Conservation (phyloP, 108 stramenopile genomes). For the Bacterosira constricta region DNA sequence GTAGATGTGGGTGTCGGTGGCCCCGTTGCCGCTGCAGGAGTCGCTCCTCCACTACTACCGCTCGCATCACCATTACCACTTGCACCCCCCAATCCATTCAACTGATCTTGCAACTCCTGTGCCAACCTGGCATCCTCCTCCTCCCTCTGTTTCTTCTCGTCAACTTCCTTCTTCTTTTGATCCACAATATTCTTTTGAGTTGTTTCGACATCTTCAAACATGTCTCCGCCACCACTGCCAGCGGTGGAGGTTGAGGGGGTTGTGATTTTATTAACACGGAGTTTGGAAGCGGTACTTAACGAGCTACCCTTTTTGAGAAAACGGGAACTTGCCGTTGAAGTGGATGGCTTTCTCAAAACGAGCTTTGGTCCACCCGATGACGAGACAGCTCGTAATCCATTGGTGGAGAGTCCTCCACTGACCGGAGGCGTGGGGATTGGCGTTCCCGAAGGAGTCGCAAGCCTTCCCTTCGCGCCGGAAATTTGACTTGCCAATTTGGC, state of each 20-base stretch:
- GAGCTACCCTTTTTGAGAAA: slow-evolving; percentile 64
- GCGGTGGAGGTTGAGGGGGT: slow-evolving; percentile 1
- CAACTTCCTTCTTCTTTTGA: slow-evolving; percentile 46
- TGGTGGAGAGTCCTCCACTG: slow-evolving; percentile 45
- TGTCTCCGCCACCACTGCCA: slow-evolving; percentile 34
- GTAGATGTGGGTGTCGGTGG: slow-evolving; percentile 36
- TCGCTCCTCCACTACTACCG: background rate
- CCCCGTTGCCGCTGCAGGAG: slow-evolving; percentile 2
- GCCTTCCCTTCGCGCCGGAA: slow-evolving; percentile 62
- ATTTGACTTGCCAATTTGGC: slow-evolving; percentile 73
- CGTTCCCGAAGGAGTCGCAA: slow-evolving; percentile 60
- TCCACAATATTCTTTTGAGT: slow-evolving; percentile 55
- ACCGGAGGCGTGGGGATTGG: slow-evolving; percentile 65
- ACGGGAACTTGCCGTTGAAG: slow-evolving; percentile 43
- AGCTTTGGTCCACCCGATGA: slow-evolving; percentile 32
- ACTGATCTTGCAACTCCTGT: slow-evolving; percentile 40
- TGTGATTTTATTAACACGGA: slow-evolving; percentile 76
- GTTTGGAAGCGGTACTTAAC: slow-evolving; percentile 42
- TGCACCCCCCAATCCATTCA: slow-evolving; percentile 29
- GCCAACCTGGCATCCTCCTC: slow-evolving; percentile 55
- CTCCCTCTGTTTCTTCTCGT: slow-evolving; percentile 35
- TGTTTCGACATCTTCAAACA: slow-evolving; percentile 69
- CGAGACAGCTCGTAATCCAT: slow-evolving; percentile 3
- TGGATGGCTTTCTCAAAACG: slow-evolving; percentile 70
- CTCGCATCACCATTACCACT: background rate